Percentiles rank a stretch among this genome's conserved stretches.
phyloP scores from a whole-genome alignment of 352 stramenopile species.

The Bremia lactucae region DNA sequence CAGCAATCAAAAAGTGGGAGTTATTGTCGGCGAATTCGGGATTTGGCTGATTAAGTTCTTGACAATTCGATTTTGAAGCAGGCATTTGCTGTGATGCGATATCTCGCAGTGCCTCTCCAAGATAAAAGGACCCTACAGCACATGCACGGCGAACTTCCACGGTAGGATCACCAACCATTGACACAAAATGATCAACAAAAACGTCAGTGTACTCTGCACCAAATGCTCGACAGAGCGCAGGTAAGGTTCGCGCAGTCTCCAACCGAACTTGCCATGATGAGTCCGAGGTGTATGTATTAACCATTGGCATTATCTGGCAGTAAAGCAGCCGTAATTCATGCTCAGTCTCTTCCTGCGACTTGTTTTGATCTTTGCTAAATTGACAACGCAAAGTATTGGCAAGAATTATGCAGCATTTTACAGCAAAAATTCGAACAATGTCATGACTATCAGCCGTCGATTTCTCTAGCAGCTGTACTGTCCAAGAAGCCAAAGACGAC shows the following conservation, averaged over 20 bases:
- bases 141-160: constrained; percentile 76
- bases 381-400: constrained; percentile 49
- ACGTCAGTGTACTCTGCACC: constrained; percentile 72
- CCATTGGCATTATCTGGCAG: constrained; percentile 77
- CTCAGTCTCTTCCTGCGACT: constrained; percentile 17
- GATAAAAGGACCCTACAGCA: constrained; percentile 48
- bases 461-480: constrained; percentile 71
- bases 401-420: constrained; percentile 74
- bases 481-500: constrained; percentile 45
- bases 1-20: constrained; percentile 36
- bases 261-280: constrained; percentile 83
- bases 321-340: constrained; percentile 55
- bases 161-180: constrained; percentile 70
- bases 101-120: constrained; percentile 50
- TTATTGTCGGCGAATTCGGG: not conserved
- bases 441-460: constrained; percentile 74
- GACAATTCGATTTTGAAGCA: constrained; percentile 3
- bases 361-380: constrained; percentile 29
- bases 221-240: constrained; percentile 67
- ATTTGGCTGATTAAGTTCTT: constrained; percentile 6
- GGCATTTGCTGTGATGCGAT: constrained; percentile 27
- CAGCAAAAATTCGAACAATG: constrained; percentile 81
- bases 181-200: constrained; percentile 83
- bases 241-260: constrained; percentile 62
- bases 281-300: constrained; percentile 83